phyloP scores from a whole-genome alignment of 2,329 filamentous ascomycete genomes.

The Apiospora sp. region DNA sequence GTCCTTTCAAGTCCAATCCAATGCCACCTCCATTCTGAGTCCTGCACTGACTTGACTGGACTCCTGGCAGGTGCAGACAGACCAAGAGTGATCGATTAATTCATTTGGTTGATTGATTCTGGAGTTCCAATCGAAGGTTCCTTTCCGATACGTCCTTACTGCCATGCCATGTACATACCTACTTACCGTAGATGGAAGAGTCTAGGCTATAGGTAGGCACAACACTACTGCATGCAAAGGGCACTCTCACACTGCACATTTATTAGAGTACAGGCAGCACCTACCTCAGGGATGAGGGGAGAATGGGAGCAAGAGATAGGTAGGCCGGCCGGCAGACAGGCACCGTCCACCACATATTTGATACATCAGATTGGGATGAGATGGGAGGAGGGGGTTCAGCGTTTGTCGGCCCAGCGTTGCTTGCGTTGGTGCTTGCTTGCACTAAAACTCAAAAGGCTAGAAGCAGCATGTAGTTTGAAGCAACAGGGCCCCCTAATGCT shows the following conservation, averaged over 20 bases:
- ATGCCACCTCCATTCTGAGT: background rate
- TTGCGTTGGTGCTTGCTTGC: background rate
- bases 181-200: background rate
- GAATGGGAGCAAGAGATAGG: background rate
- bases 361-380: constrained; percentile 6
- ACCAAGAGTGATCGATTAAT: background rate
- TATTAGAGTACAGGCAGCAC: too few species aligned
- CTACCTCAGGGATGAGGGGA: background rate
- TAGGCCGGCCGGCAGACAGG: background rate
- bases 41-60: background rate
- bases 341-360: background rate
- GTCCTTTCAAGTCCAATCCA: constrained; percentile 10
- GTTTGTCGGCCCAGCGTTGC: constrained; percentile 2
- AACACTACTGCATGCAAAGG: background rate
- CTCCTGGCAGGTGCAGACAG: background rate
- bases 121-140: too few species aligned
- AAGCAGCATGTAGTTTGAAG: constrained; percentile 12
- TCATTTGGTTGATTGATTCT: too few species aligned
- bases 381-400: background rate
- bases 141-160: too few species aligned
- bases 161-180: too few species aligned
- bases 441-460: constrained; percentile 21
- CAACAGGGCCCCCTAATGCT: constrained; percentile 5
- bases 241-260: background rate
- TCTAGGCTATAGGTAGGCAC: background rate